These are phyloP conservation scores for Rutidosis leptorrhynchoides DNA, from an alignment of 129 eudicot genomes.

Conservation along the genomic window DNA sequence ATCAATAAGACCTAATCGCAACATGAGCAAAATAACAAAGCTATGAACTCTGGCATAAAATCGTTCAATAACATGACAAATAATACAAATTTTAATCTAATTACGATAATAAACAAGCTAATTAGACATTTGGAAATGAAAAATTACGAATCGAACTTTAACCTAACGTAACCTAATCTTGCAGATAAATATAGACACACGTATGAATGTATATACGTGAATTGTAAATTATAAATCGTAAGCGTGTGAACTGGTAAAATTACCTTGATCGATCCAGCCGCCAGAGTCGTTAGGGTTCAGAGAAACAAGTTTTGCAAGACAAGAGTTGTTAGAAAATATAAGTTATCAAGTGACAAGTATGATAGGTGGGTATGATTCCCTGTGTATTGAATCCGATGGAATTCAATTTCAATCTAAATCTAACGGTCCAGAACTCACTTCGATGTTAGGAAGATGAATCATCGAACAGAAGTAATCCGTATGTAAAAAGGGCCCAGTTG, in stretches of 20 bases:
- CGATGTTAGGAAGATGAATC: background rate
- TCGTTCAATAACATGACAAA: background rate
- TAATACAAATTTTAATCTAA: background rate
- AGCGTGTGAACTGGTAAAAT: background rate
- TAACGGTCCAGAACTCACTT: constrained; percentile 16
- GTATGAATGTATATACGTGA: background rate
- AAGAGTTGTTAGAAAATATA: background rate
- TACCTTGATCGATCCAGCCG: constrained; percentile 26
- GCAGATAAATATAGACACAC: background rate
- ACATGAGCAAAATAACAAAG: background rate
- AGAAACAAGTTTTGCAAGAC: constrained; percentile 4
- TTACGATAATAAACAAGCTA: background rate
- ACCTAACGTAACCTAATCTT: background rate
- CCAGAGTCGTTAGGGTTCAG: constrained; percentile 34
- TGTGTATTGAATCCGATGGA: constrained; percentile 25
- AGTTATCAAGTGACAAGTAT: too few relatives aligned
- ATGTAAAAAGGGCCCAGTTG: background rate
- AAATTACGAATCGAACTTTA: background rate
- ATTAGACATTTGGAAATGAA: background rate
- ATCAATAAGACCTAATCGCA: background rate
- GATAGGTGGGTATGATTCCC: background rate
- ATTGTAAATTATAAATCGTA: background rate
- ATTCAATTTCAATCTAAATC: constrained; percentile 17
- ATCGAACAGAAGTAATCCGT: background rate
- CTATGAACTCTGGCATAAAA: background rate